Evolutionary conservation across 1,284 basidiomycete genomes (phyloP), one percentile per base, ranked within the genome.

Genomic region (Melampsora americana): DNA sequence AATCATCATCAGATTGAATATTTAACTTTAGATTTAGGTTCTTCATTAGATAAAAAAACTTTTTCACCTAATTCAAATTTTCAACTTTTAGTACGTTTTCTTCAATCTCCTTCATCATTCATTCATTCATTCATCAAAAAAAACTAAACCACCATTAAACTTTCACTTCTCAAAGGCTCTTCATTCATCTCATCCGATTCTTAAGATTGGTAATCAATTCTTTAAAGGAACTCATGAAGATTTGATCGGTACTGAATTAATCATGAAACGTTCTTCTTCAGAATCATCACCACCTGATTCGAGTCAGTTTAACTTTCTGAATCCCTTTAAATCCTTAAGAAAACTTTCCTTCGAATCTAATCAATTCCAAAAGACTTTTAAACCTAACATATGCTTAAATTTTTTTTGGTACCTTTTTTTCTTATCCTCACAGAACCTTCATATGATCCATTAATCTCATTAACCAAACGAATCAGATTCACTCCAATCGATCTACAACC

Each of bases 191-290:
- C 9, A 30, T n/a, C 72, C 72, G 14, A 66, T 56, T 42, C 35
- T 74, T 5, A 74, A 74, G 26, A 67, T 74, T 16, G 72, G 65
- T n/a, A 56, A 61, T 59, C 72, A 74, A 44, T 46, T 74, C n/a
- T 74, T 66, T 39, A 64, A 56, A 14, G 72, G 72, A 44, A 65
- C 65, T 28, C 66, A 74, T 46, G 72, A 74, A 46, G 50, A 65
- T 44, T 42, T 74, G 4, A 56, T 74, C 9, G 72, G 72, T 18
- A 67, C 65, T 39, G 72, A 74, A 61, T 48, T 74, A 9, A 74
- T 74, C 23, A 74, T 74, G 72, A 50, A 50, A 23, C n/a, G n/a
- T n/a, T n/a, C n/a, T n/a, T n/a, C n/a, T n/a, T n/a, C n/a, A n/a
- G 14, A 53, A 2, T 3, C 18, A 23, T 4, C 16, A 53, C 3